Evolutionary conservation across 305 asterid species (phyloP), one percentile per base, ranked within the genome.

Genomic region (Fraxinus ornus): DNA sequence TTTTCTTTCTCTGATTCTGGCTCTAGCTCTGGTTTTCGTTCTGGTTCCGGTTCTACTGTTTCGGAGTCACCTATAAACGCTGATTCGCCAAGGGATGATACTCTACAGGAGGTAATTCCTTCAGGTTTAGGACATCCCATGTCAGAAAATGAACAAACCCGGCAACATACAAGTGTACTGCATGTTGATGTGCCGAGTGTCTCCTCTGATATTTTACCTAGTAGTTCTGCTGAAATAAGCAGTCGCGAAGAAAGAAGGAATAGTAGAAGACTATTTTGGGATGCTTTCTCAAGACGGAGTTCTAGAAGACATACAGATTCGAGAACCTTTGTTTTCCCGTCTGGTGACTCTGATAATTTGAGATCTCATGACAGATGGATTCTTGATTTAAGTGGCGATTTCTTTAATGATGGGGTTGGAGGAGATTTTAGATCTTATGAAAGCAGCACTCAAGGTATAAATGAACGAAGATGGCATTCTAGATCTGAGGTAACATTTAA

Each of bases 181-280:
- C 93, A 91, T 80, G 90, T 92, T n/a, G 94, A 91, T 49, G 84
- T 88, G 87, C 82, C 83, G 82, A 87, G 90, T 83, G 80, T 84
- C 84, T 80, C 97, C 84, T 80, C 97, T 55, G 86, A 87, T 81
- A 77, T 62, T 52, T 81, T 86, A 55, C 82, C 90, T 77, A 83
- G 87, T 80, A 89, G 84, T 89, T 85, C 96, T 82, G 83, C 95
- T 83, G 96, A 89, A 81, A 83, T 85, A 82, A 89, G 84, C 84
- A 88, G 85, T 77, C 89, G 84, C 0, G 97, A 90, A 78, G 89
- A 88, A 77, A 90, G 96, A 85, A 90, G 90, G 85, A 90, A 90
- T 82, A 91, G 92, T 82, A 93, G 97, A 89, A 92, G 98, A 86
- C 90, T 94, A 82, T 95, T 94, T 82, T 90, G 94, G 97, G 97